Percentiles rank a stretch among this genome's conserved stretches.
Evolutionary conservation across 371 early-diverging fungal genomes (phyloP).

Genomic region (Rhizopus sp.): DNA sequence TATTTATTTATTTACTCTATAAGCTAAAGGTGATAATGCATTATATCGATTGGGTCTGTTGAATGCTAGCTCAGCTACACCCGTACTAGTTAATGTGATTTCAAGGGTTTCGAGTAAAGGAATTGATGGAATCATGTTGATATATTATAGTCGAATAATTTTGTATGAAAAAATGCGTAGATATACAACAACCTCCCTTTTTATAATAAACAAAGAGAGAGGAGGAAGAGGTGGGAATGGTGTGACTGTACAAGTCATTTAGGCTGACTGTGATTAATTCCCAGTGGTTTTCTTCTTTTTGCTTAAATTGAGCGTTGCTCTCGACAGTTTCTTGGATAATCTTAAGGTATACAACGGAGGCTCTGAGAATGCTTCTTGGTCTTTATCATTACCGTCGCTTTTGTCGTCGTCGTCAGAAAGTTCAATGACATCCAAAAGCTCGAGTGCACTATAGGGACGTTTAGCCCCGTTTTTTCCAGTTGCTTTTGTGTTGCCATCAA

Average conservation of each 20-base stretch:
- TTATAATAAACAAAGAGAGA: slow-evolving; percentile 5
- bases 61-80: slow-evolving; percentile 67
- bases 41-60: slow-evolving; percentile 70
- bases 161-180: background rate
- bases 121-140: slow-evolving; percentile 23
- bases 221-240: slow-evolving; percentile 14
- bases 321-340: slow-evolving; percentile 14
- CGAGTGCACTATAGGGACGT: background rate
- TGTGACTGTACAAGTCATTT: slow-evolving; percentile 19
- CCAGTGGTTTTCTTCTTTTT: slow-evolving; percentile 7
- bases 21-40: slow-evolving; percentile 63
- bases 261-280: slow-evolving; percentile 15
- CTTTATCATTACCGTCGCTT: background rate
- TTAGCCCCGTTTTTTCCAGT: background rate
- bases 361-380: background rate
- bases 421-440: slow-evolving; percentile 3
- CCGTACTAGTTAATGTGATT: slow-evolving; percentile 51
- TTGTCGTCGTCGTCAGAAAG: slow-evolving; percentile 18
- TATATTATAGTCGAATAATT: background rate
- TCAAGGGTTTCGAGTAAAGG: slow-evolving; percentile 57
- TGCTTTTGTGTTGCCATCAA: background rate
- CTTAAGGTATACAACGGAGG: slow-evolving; percentile 10
- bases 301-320: slow-evolving; percentile 15
- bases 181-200: too few relatives aligned
- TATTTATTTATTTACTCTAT: slow-evolving; percentile 35